phyloP scores from a whole-genome alignment of 306 rosid species.

The Oemleria cerasiformis region DNA sequence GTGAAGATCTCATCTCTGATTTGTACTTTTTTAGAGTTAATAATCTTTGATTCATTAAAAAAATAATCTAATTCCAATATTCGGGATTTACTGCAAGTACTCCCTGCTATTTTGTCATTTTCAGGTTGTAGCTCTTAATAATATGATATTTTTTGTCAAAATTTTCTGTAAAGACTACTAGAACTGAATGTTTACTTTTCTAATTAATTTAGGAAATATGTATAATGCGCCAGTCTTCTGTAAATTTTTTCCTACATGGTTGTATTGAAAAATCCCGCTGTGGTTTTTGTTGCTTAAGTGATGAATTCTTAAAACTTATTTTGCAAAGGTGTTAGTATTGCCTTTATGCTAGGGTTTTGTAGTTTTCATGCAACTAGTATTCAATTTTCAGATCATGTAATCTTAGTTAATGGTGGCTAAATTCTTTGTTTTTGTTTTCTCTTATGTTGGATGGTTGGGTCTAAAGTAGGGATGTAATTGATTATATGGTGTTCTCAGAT shows the following conservation, averaged over 20 bases:
- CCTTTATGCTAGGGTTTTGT: not conserved
- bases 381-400: not conserved
- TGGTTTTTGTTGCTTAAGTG: not conserved
- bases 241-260: not conserved
- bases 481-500: not conserved
- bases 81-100: not conserved
- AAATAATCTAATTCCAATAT: not conserved
- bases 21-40: not conserved
- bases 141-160: not conserved
- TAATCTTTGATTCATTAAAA: not conserved
- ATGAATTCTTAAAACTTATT: not conserved
- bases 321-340: not conserved
- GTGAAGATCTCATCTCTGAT: not conserved
- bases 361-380: not conserved
- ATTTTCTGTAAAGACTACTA: too few species aligned
- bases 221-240: not conserved
- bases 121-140: not conserved
- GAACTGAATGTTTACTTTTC: not conserved
- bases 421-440: not conserved
- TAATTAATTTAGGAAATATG: not conserved
- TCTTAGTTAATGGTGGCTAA: conserved; percentile 3
- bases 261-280: not conserved
- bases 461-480: not conserved
- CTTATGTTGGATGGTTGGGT: not conserved
- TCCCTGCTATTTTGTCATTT: not conserved